Conservation (phyloP, 108 stramenopile genomes). For the Skeletonema potamos region DNA sequence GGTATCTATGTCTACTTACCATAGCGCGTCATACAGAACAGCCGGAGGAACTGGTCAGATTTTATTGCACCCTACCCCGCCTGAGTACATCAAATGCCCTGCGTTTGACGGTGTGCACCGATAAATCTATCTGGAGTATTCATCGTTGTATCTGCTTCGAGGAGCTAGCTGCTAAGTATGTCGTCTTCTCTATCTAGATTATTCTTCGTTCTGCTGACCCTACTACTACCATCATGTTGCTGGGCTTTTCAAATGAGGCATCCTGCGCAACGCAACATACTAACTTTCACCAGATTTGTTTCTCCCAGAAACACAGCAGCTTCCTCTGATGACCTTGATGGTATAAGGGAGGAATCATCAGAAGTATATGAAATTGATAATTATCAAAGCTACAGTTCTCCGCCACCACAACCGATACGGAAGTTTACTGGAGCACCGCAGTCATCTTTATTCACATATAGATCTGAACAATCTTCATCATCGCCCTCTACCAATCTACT, state of each 20-base stretch:
- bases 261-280: neutral
- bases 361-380: slow-evolving; percentile 8
- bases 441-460: slow-evolving; percentile 8
- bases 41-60: too few relatives aligned
- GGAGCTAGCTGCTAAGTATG: neutral
- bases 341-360: neutral
- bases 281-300: neutral
- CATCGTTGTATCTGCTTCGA: too few relatives aligned
- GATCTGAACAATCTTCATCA: neutral
- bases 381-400: neutral
- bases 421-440: slow-evolving; percentile 19
- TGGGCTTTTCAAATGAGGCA: neutral
- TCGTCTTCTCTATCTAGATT: neutral
- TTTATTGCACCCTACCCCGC: too few relatives aligned
- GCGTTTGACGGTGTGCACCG: too few relatives aligned
- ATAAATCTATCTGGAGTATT: too few relatives aligned
- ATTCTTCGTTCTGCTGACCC: neutral
- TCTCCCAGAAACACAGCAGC: neutral
- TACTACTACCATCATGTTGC: neutral
- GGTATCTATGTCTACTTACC: too few relatives aligned
- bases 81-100: too few relatives aligned
- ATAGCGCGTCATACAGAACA: too few relatives aligned
- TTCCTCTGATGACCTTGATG: neutral
- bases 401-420: slow-evolving; percentile 4
- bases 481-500: slow-evolving; percentile 8